A percentile compares a stretch with the other conserved stretches of the same genome.
These are phyloP conservation scores for Russula sp. DNA, from an alignment of 768 basidiomycete species.

Conservation along the genomic window DNA sequence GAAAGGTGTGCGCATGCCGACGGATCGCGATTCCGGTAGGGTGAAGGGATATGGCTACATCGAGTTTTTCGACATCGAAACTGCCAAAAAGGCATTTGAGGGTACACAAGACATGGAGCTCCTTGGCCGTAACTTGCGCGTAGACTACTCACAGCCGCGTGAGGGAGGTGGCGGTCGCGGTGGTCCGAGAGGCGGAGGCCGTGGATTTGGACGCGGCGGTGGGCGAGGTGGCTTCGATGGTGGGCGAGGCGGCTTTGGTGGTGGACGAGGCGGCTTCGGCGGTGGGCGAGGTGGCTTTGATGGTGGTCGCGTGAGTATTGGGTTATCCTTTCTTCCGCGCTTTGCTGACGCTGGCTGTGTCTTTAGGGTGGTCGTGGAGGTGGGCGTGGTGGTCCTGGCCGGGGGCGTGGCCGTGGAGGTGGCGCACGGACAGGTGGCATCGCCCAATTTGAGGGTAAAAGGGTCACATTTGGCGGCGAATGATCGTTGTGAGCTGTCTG, in stretches of 20 bases:
- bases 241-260: conserved; percentile 46
- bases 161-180: conserved; percentile 57
- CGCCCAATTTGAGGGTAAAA: conserved; percentile 62
- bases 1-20: conserved; percentile 85
- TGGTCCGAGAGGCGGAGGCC: conserved; percentile 44
- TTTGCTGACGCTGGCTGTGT: conserved; percentile 9
- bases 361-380: conserved; percentile 35
- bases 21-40: conserved; percentile 84
- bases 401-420: conserved; percentile 43
- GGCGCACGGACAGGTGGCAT: conserved; percentile 62
- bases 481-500: conserved; percentile 3
- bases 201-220: conserved; percentile 41
- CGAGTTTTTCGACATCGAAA: conserved; percentile 79
- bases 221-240: conserved; percentile 46
- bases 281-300: conserved; percentile 49
- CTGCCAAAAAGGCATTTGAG: conserved; percentile 77
- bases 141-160: conserved; percentile 75
- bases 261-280: conserved; percentile 46
- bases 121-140: conserved; percentile 73
- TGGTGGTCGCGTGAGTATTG: conserved; percentile 42
- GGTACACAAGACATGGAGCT: conserved; percentile 69
- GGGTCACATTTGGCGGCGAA: conserved; percentile 50
- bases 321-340: not conserved
- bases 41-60: conserved; percentile 98
- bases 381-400: conserved; percentile 43